Evolutionary conservation across 208 protist genomes (phyloP).

Genomic region (Polymyxa betae): DNA sequence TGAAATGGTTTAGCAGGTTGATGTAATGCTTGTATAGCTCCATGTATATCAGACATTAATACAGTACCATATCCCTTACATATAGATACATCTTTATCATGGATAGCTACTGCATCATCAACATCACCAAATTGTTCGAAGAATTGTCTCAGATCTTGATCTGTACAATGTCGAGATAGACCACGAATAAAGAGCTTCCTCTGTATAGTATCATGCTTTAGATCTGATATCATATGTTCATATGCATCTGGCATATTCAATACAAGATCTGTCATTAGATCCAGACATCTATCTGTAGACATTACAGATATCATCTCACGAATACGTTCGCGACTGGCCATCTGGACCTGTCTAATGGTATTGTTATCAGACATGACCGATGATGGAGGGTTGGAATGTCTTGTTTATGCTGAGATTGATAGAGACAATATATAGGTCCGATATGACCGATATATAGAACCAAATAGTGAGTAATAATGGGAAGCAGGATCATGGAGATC

Average conservation of each 20-base stretch:
- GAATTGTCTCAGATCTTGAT: not conserved
- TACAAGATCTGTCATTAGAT: not conserved
- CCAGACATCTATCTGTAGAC: not conserved
- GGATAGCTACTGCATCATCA: not conserved
- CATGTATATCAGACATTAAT: not conserved
- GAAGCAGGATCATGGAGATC: no score
- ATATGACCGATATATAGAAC: no score
- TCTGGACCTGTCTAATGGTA: no score
- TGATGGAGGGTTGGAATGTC: no score
- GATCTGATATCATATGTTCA: not conserved
- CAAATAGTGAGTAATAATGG: no score
- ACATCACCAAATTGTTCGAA: not conserved
- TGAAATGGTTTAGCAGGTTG: not conserved
- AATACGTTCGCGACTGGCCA: not conserved
- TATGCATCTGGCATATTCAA: not conserved
- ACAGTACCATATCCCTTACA: not conserved
- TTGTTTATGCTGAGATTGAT: no score
- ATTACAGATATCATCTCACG: not conserved
- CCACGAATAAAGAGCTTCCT: not conserved
- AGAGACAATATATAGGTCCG: no score
- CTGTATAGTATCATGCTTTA: not conserved
- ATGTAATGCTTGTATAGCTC: not conserved
- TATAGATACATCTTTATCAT: not conserved
- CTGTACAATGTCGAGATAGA: not conserved
- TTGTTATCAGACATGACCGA: no score